Conservation (phyloP, 768 basidiomycete genomes). For the Amanita fuliginea region DNA sequence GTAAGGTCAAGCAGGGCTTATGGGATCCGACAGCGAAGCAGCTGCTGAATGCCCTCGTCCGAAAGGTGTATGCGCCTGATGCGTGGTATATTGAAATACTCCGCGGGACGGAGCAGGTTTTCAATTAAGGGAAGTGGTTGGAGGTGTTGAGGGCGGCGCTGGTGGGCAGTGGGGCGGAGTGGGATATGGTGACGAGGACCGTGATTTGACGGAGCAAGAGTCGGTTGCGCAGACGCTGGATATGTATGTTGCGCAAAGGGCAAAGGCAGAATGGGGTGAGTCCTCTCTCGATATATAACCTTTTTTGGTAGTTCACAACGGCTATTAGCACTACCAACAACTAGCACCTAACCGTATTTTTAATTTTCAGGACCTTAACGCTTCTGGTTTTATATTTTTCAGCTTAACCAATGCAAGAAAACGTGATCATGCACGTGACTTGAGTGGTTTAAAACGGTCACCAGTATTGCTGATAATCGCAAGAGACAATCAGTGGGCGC, state of each 20-base stretch:
- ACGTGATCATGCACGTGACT: no score
- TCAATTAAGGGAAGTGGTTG: constrained; percentile 37
- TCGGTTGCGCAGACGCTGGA: constrained; percentile 51
- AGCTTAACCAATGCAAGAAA: no score
- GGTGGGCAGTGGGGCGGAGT: constrained; percentile 15
- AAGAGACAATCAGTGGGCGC: no score
- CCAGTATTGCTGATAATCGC: no score
- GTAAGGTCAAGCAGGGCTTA: not conserved
- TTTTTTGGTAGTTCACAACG: no score
- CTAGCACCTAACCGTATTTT: no score
- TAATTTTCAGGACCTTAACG: no score
- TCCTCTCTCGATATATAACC: constrained; percentile 11
- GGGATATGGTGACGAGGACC: constrained; percentile 41
- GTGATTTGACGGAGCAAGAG: constrained; percentile 37
- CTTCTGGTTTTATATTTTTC: no score
- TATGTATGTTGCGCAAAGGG: constrained; percentile 56
- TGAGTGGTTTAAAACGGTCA: no score
- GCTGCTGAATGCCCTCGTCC: not conserved
- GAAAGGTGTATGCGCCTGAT: not conserved
- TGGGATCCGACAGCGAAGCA: constrained; percentile 1
- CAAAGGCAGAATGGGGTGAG: constrained; percentile 58
- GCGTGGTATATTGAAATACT: constrained; percentile 8
- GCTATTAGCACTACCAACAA: no score
- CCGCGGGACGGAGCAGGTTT: not conserved
- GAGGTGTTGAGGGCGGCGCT: constrained; percentile 30